Base-by-base conservation (phyloP, 2,329 filamentous ascomycete genomes). In the Alternaria rosae region DNA sequence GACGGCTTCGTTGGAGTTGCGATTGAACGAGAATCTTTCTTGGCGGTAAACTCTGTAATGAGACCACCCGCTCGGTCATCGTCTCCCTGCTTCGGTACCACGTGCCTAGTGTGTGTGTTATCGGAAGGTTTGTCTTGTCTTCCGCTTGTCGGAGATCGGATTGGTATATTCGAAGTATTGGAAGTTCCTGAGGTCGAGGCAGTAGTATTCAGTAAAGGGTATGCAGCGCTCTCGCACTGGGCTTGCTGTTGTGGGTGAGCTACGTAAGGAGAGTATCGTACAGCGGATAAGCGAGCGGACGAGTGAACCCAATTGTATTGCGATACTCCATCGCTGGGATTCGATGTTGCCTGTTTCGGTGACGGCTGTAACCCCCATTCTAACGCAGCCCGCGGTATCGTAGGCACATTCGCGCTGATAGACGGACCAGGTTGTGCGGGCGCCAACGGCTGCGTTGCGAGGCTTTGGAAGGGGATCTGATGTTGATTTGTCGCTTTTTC, bases 221-320 rank as follows among this genome's bases (percentile, higher is more conserved):
- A 2, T 20, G 10, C 2, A n/a, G 20, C 5, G 3, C 15, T 17
- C 1, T 35, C 32, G 47, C 1, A 3, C 1, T 20, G 17, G 12
- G 2, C 10, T 23, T 9, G 30, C 21, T 52, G 50, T 11, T 9
- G 15, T 2, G 28, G 32, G 0, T 5, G 11, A 3, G 6, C 32
- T 44, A n/a, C 17, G 13, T 13, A 30, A 17, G 25, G 6, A 21
- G 25, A 4, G n/a, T 12, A 10, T 15, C 0, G 23, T 12, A 12
- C n/a, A 23, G 11, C 26, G 1, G 10, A 5, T 4, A 4, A 21
- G 25, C 38, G 52, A 25, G 52, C 11, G 5, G 25, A n/a, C 38
- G 23, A 8, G 12, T 54, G 52, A n/a, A 54, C 20, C 52, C 52
- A 54, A 13, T 54, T 44, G 8, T 54, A 38, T 26, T 54, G 52